Base-by-base conservation (phyloP, 331 rosid genomes). In the Stylosanthes scabra region DNA sequence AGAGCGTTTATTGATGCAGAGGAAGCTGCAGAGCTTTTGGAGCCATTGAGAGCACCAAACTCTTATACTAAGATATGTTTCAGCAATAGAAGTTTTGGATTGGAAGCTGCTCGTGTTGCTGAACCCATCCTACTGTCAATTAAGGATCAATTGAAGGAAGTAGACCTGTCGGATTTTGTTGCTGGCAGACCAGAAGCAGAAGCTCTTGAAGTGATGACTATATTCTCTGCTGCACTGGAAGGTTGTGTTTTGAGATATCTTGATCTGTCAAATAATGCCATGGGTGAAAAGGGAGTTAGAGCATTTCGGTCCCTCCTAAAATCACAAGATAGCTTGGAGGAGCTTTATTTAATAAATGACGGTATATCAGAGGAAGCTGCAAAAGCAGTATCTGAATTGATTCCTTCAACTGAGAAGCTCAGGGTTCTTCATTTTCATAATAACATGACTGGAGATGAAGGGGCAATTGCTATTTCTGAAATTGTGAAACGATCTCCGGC, bases 291-390 rank as follows among this genome's bases (percentile, higher is more conserved):
- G 80, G 98, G 98, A 67, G 93, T 93, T 27, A 80, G 92, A 67
- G 96, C 97, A 60, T 93, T 93, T 83, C 84, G 78, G 67, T 81
- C 86, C 1, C 95, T 93, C 70, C 76, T 90, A 60, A 88, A 83
- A 59, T 88, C 98, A 2, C 98, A 88, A 73, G 78, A 46, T 44
- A 75, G 81, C 71, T 78, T 93, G 77, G 96, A 93, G 88, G 97
- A 90, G 81, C 96, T 93, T 74, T 93, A 90, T 87, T 82, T 93
- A 88, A 87, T 93, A 90, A 93, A 93, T 83, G 97, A 87, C 63
- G 98, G 98, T 56, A 87, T 93, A 70, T 93, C 98, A 47, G 95
- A 93, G 83, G 98, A 93, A 88, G 97, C 97, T 59, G 97, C 97
- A 50, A 85, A 88, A 78, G 96, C 98, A 55, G 85, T 93, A 70